phyloP scores from a whole-genome alignment of 139 green algal genomes.

The Chlamydomonas sp. region DNA sequence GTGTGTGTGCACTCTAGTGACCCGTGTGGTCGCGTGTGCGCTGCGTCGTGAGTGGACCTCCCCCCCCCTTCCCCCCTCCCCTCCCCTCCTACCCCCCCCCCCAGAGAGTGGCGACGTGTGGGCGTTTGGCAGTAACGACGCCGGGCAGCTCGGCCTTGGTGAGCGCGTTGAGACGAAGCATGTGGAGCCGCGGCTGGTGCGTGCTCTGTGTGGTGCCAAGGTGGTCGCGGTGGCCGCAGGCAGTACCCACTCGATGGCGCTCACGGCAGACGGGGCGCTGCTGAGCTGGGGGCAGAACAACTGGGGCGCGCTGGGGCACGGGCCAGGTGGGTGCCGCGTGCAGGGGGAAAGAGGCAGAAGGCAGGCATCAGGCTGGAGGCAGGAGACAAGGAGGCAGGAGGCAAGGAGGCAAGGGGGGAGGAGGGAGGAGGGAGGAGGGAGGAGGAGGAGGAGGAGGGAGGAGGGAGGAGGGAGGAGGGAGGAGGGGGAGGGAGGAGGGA shows the following conservation, averaged over 20 bases:
- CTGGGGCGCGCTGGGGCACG: conserved; percentile 37
- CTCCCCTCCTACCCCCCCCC: too few relatives aligned
- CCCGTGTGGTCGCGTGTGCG: neutral
- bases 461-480: too few relatives aligned
- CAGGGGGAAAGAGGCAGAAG: too few relatives aligned
- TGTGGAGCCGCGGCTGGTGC: conserved; percentile 40
- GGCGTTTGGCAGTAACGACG: conserved; percentile 34
- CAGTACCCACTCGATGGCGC: conserved; percentile 33
- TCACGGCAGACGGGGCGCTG: conserved; percentile 24
- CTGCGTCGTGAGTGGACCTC: too few relatives aligned
- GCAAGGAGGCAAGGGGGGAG: too few relatives aligned
- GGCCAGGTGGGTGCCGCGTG: conserved; percentile 24
- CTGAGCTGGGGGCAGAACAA: conserved; percentile 30
- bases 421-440: too few relatives aligned
- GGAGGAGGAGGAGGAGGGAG: too few relatives aligned
- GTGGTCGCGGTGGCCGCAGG: conserved; percentile 9
- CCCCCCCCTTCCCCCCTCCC: too few relatives aligned
- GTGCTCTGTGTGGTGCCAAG: conserved; percentile 19
- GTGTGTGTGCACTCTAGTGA: neutral
- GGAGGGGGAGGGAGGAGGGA: too few relatives aligned
- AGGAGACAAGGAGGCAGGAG: too few relatives aligned
- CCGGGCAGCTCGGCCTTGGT: conserved; percentile 41
- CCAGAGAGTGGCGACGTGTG: conserved; percentile 41
- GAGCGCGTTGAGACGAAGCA: conserved; percentile 8
- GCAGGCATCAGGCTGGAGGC: too few relatives aligned